Base-by-base conservation (phyloP, 345 rosid genomes). In the Pugionium dolabratum region DNA sequence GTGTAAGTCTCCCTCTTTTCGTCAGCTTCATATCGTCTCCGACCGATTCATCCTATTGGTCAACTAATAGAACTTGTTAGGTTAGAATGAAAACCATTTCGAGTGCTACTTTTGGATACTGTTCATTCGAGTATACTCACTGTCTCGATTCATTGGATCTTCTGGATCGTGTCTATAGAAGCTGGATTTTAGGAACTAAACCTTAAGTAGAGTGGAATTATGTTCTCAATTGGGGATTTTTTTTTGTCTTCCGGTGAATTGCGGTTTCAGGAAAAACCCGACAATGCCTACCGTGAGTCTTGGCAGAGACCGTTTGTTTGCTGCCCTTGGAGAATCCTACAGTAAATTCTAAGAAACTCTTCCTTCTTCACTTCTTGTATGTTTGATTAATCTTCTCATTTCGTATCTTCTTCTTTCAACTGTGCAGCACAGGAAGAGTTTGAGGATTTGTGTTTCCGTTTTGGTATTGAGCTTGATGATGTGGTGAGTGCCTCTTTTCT, bases 391-490 rank as follows among this genome's bases (percentile, higher is more conserved):
- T 55, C 1, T 37, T n/a, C 41, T 18, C n/a, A 42, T 37, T 60
- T 52, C 31, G 2, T 54, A 52, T 54, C 4, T 71, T 33, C 28
- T 40, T 37, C 7, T 26, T 29, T 2, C 28, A 54, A 66, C 0
- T 5, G 2, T 64, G 26, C 62, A 91, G 98, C 85, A 8, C 79
- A 79, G 65, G 95, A 88, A 66, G 85, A 88, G 73, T 94, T 90
- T 29, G 95, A 90, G 49, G 97, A 86, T 53, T 77, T 94, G 33
- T 94, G 99, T 83, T 94, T 90, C 85, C 34, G 77, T 29, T 94
- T 90, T 4, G 99, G 99, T 4, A 88, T 94, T 30, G 96, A 94
- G 79, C 95, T 94, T 26, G 99, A 90, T 35, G 99, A 86, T 64
- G 99, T 84, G 88, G 99, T 94, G 47, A 81, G 89, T 55, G 10